Evolutionary conservation across 257 asterid genomes (phyloP), one percentile per base, ranked within the genome.

Genomic region (Vinca minor): DNA sequence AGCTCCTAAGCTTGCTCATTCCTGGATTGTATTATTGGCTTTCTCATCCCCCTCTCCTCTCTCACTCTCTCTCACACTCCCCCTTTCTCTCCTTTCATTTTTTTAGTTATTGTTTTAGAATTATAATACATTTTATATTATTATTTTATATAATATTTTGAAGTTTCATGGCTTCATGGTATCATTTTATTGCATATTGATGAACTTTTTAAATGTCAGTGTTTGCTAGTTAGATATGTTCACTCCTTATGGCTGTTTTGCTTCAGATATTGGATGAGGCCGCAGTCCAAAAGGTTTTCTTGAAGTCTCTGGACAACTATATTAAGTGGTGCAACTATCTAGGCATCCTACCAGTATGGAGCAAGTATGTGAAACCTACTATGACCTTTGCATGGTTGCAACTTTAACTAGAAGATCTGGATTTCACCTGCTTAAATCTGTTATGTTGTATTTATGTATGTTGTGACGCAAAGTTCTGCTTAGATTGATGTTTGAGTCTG

Each of bases 251-350:
- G 78, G n/a, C 71, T 35, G 18, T 62, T 71, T 67, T 73, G 55
- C 64, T 73, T 78, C 81, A 92, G 98, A 83, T 83, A 70, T 83
- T 92, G 89, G 98, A 92, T 69, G 98, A 92, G 82, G 96, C 95
- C 69, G 95, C 97, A 42, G 96, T 83, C 62, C 97, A 87, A 74
- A 79, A 70, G 72, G 87, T 92, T 69, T 92, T 92, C 75, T 60
- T 84, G 74, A 92, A 92, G 84, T 84, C 97, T 70, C 87, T 92
- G 59, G 98, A 89, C 77, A 92, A 92, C 77, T 92, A 92, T 80
- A 87, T 85, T 75, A 92, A 89, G 81, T 92, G 98, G 97, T 82
- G 95, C 71, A 72, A 65, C 80, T 92, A 92, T 82, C 78, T 92
- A 78, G 87, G 87, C 39, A 77, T 83, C 71, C 72, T 73, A 77